These are phyloP conservation scores for Sphagnum fallax DNA, from an alignment of 228 moss, liverwort and hornwort species.

Conservation along the genomic window DNA sequence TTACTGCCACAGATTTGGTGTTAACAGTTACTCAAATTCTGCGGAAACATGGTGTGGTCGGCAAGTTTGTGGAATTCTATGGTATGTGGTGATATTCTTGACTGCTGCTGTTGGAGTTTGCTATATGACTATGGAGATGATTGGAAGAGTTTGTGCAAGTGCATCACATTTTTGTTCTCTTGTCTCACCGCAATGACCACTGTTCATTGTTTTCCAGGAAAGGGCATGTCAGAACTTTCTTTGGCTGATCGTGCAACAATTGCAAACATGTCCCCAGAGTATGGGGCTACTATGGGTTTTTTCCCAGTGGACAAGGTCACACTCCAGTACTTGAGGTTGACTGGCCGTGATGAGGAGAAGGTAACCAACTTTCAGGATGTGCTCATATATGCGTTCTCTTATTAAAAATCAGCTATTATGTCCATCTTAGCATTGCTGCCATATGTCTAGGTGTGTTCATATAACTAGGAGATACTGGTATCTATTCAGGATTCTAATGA, in stretches of 20 bases:
- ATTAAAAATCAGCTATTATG: no score
- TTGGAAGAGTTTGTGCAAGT: no score
- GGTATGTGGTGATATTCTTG: slow-evolving; percentile 28
- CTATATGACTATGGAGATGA: no score
- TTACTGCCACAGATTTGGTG: slow-evolving; percentile 96
- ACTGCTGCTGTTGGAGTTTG: no score
- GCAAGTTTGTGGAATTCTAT: slow-evolving; percentile 96
- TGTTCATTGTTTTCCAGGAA: slow-evolving; percentile 23
- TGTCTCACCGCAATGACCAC: no score
- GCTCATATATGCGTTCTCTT: no score
- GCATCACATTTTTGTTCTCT: no score
- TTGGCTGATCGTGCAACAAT: slow-evolving; percentile 92
- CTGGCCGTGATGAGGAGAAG: slow-evolving; percentile 80
- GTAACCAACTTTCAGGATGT: slow-evolving; percentile 11
- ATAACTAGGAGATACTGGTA: no score
- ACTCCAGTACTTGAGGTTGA: slow-evolving; percentile 81
- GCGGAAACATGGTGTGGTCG: slow-evolving; percentile 94
- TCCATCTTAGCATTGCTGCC: no score
- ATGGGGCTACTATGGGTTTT: slow-evolving; percentile 96
- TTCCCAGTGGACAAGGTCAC: slow-evolving; percentile 90
- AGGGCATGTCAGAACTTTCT: slow-evolving; percentile 74
- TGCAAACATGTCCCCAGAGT: slow-evolving; percentile 95
- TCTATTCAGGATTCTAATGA: no score
- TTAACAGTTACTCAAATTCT: slow-evolving; percentile 86
- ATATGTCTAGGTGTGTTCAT: no score